Evolutionary conservation across 495 filamentous ascomycete genomes (phyloP), one percentile per base, ranked within the genome.

Genomic region (Aspergillus campestris): DNA sequence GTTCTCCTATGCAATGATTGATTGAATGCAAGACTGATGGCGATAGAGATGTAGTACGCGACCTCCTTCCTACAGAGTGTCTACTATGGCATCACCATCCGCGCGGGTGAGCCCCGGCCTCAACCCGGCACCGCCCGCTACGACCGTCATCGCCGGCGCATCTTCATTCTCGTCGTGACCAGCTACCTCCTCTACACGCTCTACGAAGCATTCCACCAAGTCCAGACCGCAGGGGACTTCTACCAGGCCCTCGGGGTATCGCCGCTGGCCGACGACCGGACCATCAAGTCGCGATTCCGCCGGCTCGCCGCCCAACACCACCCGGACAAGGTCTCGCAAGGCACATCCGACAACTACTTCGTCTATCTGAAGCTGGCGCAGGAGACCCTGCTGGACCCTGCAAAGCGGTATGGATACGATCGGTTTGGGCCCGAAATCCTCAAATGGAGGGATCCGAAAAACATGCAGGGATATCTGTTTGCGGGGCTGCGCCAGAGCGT

Each of bases 121-220:
- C 69, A 74, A 31, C 89, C 86, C 0, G 83, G 85, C 45, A 79
- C 79, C 2, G 75, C 82, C 0, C 77, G 79, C 53, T 87, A 75
- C 56, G 67, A 71, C 48, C 75, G 77, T 12, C 85, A 95, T 64
- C 81, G 87, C 34, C 84, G 82, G 24, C 78, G 80, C 54, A 89
- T 94, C 61, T 82, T 91, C 61, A 83, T 89, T 60, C 61, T 79
- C 41, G 86, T 97, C 51, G 83, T 96, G 12, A 63, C 81, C 33
- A 59, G 77, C 36, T 98, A 97, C 66, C 83, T 98, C 13, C 66
- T 86, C 48, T 97, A 95, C 71, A 96, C 87, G 31, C 81, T 98
- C 54, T 95, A 89, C 69, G 91, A 97, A 67, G 83, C 85, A 44
- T 87, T 95, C 72, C 83, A 85, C 64, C 77, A 85, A 37, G 67